These are phyloP conservation scores for Botrytis tulipae DNA, from an alignment of 2,329 filamentous ascomycete species.

Conservation along the genomic window DNA sequence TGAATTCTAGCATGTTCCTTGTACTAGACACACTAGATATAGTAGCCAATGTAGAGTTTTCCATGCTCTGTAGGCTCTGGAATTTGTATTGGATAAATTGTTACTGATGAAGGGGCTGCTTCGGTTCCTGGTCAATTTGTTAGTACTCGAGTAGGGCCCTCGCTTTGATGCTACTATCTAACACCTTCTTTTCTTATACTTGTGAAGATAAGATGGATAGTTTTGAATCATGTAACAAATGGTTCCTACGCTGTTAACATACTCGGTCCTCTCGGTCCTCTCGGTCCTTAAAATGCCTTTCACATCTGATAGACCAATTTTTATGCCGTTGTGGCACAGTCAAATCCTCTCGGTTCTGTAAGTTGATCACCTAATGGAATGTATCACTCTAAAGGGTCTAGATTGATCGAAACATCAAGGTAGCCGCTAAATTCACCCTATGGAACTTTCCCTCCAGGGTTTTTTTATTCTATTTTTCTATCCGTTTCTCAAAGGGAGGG, in stretches of 20 bases:
- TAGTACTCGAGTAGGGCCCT: neutral
- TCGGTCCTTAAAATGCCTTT: neutral
- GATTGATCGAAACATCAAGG: constrained; percentile 6
- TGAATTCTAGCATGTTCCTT: neutral
- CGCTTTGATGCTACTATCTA: neutral
- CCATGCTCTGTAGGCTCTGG: neutral
- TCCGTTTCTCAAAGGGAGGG: neutral
- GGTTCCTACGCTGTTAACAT: neutral
- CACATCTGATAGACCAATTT: neutral
- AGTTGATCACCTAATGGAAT: neutral
- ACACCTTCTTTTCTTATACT: neutral
- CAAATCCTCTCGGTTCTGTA: neutral
- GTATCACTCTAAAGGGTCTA: neutral
- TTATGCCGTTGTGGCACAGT: neutral
- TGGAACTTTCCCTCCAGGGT: neutral
- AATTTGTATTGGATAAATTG: neutral
- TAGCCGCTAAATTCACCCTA: constrained; percentile 1
- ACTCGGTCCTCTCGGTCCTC: neutral
- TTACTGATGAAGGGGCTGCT: neutral
- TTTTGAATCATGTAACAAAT: neutral
- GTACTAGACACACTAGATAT: neutral
- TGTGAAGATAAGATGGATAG: neutral
- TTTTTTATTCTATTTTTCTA: neutral
- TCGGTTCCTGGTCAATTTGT: neutral
- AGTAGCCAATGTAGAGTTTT: neutral